These are phyloP conservation scores for Fraxinus dipetala DNA, from an alignment of 305 asterid genomes.

Conservation along the genomic window DNA sequence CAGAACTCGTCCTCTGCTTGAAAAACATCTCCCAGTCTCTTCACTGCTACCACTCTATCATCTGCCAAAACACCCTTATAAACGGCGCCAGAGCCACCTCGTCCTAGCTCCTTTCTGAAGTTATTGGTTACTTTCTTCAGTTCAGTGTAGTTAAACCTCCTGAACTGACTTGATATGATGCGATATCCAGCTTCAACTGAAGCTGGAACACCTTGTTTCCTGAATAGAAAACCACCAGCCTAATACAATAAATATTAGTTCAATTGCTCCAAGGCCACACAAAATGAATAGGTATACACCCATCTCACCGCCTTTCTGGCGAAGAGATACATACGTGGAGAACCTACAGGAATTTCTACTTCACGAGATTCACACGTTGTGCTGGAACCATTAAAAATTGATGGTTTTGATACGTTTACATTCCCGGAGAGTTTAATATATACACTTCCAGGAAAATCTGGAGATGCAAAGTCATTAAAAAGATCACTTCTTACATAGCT, in stretches of 20 bases:
- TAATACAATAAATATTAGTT: slow-evolving; percentile 33
- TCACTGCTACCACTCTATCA: no score
- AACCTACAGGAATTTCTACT: background rate
- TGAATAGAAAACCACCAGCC: slow-evolving; percentile 63
- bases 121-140: no score
- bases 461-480: slow-evolving; percentile 24
- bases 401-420: slow-evolving; percentile 18
- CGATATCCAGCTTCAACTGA: slow-evolving; percentile 56
- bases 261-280: slow-evolving; percentile 40
- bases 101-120: no score
- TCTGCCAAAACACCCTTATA: no score
- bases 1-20: slow-evolving; percentile 30
- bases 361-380: slow-evolving; percentile 9
- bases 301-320: slow-evolving; percentile 18
- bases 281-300: slow-evolving; percentile 26
- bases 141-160: slow-evolving; percentile 11
- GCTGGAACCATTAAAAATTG: slow-evolving; percentile 10
- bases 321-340: slow-evolving; percentile 16
- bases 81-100: no score
- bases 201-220: slow-evolving; percentile 43
- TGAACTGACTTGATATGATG: slow-evolving; percentile 56
- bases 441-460: slow-evolving; percentile 26
- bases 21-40: background rate
- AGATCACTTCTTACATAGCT: slow-evolving; percentile 27
- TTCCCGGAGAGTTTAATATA: slow-evolving; percentile 24